These are phyloP conservation scores for Spiraea crenata DNA, from an alignment of 331 rosid genomes.

Conservation along the genomic window DNA sequence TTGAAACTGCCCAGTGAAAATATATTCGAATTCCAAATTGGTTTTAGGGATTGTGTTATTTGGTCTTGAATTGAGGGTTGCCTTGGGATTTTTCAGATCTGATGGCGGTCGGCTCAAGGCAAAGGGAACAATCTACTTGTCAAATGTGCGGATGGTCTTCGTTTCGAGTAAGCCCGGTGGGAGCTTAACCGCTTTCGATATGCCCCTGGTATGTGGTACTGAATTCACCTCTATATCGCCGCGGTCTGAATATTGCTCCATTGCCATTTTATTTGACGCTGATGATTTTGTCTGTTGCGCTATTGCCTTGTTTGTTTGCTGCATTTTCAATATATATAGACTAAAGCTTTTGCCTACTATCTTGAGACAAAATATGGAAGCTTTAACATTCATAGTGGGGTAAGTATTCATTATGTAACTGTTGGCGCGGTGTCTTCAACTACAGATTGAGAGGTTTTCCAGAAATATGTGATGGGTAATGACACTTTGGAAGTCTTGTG, in stretches of 20 bases:
- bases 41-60: neutral
- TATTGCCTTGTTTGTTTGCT: neutral
- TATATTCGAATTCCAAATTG: neutral
- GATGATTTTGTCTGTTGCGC: neutral
- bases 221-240: neutral
- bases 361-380: neutral
- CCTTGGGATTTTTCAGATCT: conserved; percentile 32
- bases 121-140: conserved; percentile 80
- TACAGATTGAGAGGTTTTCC: neutral
- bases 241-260: neutral
- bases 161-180: conserved; percentile 65
- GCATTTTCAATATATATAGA: neutral
- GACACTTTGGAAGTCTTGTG: neutral
- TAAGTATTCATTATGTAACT: too few relatives aligned
- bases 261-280: neutral
- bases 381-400: neutral
- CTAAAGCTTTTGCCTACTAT: neutral
- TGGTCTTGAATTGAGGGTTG: conserved; percentile 9
- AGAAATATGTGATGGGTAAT: too few relatives aligned
- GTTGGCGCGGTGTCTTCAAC: neutral
- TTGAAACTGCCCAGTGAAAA: neutral
- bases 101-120: conserved; percentile 71
- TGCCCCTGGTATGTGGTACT: conserved; percentile 78
- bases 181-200: conserved; percentile 64
- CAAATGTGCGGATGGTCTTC: conserved; percentile 87